Percentiles rank a stretch among this genome's conserved stretches.
Conservation (phyloP, 352 stramenopile genomes). For the Pythium vanterpoolii region DNA sequence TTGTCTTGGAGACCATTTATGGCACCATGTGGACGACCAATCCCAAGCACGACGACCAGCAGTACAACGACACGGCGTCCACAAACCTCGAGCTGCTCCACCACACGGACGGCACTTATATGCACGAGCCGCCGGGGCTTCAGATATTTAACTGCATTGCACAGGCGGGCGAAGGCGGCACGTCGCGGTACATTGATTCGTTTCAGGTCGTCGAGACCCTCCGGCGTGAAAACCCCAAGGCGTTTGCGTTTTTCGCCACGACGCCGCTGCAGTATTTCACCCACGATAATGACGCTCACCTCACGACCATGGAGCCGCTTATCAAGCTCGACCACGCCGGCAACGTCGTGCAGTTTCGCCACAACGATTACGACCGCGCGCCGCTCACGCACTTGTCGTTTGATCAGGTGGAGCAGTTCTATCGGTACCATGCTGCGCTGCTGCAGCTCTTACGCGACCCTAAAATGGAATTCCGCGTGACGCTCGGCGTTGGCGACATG, state of each 20-base stretch:
- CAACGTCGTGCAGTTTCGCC: slow-evolving; percentile 81
- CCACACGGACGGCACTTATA: slow-evolving; percentile 89
- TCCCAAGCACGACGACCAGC: slow-evolving; percentile 55
- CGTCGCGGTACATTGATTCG: slow-evolving; percentile 78
- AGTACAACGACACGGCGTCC: slow-evolving; percentile 87
- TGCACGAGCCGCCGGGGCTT: slow-evolving; percentile 78
- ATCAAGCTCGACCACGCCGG: slow-evolving; percentile 68
- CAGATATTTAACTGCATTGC: slow-evolving; percentile 90
- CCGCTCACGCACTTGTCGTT: slow-evolving; percentile 77
- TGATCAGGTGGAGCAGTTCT: slow-evolving; percentile 69
- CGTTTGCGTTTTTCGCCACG: slow-evolving; percentile 67
- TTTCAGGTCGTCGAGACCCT: slow-evolving; percentile 78
- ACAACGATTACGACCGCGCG: slow-evolving; percentile 88
- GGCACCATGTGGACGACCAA: slow-evolving; percentile 89
- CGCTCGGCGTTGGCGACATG: slow-evolving; percentile 79
- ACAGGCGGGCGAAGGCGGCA: slow-evolving; percentile 65
- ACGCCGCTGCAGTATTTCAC: slow-evolving; percentile 76
- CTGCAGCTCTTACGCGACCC: slow-evolving; percentile 60
- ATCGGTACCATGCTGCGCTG: slow-evolving; percentile 67
- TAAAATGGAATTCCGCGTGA: slow-evolving; percentile 55
- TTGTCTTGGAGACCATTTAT: slow-evolving; percentile 86
- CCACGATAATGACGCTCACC: slow-evolving; percentile 69
- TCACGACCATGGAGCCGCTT: slow-evolving; percentile 78
- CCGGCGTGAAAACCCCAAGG: slow-evolving; percentile 43
- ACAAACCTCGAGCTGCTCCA: slow-evolving; percentile 82